Evolutionary conservation across 176 grass and related monocot species (phyloP), one percentile per base, ranked within the genome.

Genomic region (Rhynchospora pubera): DNA sequence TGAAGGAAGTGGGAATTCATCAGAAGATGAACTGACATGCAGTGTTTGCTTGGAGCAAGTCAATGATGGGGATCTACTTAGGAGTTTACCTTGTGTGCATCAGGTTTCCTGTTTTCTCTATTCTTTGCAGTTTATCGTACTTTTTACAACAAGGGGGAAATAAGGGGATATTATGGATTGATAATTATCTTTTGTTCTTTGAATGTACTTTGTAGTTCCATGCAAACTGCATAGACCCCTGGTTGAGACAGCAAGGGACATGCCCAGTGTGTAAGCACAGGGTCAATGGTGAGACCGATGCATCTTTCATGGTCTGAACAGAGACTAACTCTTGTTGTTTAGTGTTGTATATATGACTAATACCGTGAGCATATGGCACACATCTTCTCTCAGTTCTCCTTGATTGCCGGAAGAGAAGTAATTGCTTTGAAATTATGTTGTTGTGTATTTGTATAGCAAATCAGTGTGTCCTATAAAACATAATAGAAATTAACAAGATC

Each of bases 11-110:
- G 80, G 62, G 63, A 98, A 84, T 78, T 63, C 60, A 26, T 43
- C 51, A 84, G 92, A 98, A 64, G 89, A 99, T 85, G 96, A 90
- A 22, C 83, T 99, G 77, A 95, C 84, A 84, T 98, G 96, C 84
- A 98, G 90, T 84, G 82, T 98, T 84, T 98, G 96, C 87, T 93
- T 98, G 66, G 92, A 98, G 91, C 89, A 98, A 98, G 96, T 93
- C 2, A 62, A 7, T 42, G 86, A 79, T 42, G 96, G 92, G 57
- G 96, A 95, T 85, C 61, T 93, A 18, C 82, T 98, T 62, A 93
- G 92, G 85, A 95, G 85, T 75, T 84, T 98, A 84, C 96, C 96
- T 51, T 98, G 96, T 84, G 88, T 98, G 84, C 96, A 98, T 90
- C 92, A 91, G 92, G 96, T 95, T 85, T 90, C 72, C 52, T 57